Conservation (phyloP, 2,329 filamentous ascomycete genomes). For the Sporothrix curviconia region DNA sequence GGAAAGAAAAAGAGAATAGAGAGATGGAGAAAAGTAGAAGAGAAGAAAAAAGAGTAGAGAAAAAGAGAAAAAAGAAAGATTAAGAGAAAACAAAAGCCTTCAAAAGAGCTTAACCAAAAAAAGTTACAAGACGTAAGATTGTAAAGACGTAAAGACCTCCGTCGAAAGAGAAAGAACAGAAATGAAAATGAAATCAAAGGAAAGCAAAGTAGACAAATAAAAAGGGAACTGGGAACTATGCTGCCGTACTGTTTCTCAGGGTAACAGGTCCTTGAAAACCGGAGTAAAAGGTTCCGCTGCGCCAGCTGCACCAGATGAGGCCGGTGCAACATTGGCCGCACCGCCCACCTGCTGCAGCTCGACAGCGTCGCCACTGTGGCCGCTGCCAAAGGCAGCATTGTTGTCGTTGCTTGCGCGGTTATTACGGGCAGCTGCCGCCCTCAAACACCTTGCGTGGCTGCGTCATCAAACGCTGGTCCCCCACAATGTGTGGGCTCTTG, state of each 20-base stretch:
- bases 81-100: too few relatives aligned
- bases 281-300: background rate
- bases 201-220: too few relatives aligned
- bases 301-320: too few relatives aligned
- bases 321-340: background rate
- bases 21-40: background rate
- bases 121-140: background rate
- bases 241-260: background rate
- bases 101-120: background rate
- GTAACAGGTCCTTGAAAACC: slow-evolving; percentile 13
- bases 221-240: background rate
- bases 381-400: slow-evolving; percentile 40
- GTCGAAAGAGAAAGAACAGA: background rate
- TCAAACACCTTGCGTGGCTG: slow-evolving; percentile 31
- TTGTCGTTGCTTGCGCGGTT: background rate
- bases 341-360: slow-evolving; percentile 63
- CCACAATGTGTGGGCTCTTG: slow-evolving; percentile 67
- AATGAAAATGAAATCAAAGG: background rate
- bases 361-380: slow-evolving; percentile 42
- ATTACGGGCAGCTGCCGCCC: background rate
- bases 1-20: background rate
- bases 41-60: background rate
- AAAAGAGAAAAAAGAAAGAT: background rate
- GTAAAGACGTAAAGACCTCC: background rate
- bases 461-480: slow-evolving; percentile 74